A percentile compares a stretch with the other conserved stretches of the same genome.
phyloP scores from a whole-genome alignment of 768 basidiomycete species.

The Suillus spraguei region DNA sequence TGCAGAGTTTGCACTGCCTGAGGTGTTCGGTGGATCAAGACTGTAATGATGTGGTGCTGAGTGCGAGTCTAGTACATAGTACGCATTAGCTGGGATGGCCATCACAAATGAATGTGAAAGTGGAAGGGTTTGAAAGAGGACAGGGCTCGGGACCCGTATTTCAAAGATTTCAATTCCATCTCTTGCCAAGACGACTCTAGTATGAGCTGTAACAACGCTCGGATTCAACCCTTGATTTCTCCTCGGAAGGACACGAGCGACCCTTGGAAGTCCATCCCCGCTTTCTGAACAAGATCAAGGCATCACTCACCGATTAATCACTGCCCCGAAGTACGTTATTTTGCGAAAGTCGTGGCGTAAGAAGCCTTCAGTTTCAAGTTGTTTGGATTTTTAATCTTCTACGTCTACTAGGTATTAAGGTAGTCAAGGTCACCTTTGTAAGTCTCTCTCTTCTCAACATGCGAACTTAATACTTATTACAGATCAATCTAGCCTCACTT shows the following conservation, averaged over 20 bases:
- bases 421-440: slow-evolving; percentile 1
- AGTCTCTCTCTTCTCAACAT: background rate
- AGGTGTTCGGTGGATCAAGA: slow-evolving; percentile 3
- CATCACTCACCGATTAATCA: slow-evolving; percentile 2
- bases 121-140: background rate
- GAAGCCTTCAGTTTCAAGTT: slow-evolving; percentile 1
- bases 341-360: slow-evolving; percentile 7
- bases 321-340: slow-evolving; percentile 5
- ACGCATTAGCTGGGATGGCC: slow-evolving; percentile 5
- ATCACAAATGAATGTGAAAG: background rate
- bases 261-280: slow-evolving; percentile 6
- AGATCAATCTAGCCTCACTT: background rate
- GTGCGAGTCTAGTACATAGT: slow-evolving; percentile 9
- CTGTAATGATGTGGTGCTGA: slow-evolving; percentile 9
- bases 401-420: background rate
- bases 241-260: slow-evolving; percentile 2
- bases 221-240: slow-evolving; percentile 2
- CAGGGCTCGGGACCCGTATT: background rate
- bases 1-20: slow-evolving; percentile 9
- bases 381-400: slow-evolving; percentile 3
- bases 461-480: slow-evolving; percentile 5
- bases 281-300: background rate
- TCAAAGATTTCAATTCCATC: slow-evolving; percentile 1
- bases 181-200: slow-evolving; percentile 1
- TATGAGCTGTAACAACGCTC: slow-evolving; percentile 2